phyloP scores from a whole-genome alignment of 805 yeast genomes.

The Jamesozyma gamospora region DNA sequence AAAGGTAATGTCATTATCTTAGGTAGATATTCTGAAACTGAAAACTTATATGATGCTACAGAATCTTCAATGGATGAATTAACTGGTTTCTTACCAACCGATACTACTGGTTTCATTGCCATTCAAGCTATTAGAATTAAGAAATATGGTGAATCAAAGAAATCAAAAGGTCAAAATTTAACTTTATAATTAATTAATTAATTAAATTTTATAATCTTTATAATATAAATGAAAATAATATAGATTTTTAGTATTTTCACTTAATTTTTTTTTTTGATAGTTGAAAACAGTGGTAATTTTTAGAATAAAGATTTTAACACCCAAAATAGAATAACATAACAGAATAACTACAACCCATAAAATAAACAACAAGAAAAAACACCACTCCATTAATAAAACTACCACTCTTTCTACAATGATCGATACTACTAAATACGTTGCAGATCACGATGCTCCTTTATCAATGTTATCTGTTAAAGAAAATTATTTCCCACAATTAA shows the following conservation, averaged over 20 bases:
- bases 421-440: slow-evolving; percentile 26
- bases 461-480: slow-evolving; percentile 55
- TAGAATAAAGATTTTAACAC: no score
- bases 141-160: slow-evolving; percentile 93
- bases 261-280: no score
- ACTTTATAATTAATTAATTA: slow-evolving; percentile 22
- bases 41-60: slow-evolving; percentile 93
- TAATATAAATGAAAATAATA: neutral
- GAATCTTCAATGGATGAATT: slow-evolving; percentile 99
- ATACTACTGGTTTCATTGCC: slow-evolving; percentile 93
- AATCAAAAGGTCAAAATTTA: slow-evolving; percentile 54
- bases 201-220: neutral
- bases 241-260: no score
- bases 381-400: no score
- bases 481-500: slow-evolving; percentile 60
- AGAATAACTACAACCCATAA: no score
- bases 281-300: no score
- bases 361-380: no score
- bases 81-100: slow-evolving; percentile 95
- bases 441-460: slow-evolving; percentile 60
- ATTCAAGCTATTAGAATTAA: slow-evolving; percentile 97
- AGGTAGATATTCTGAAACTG: slow-evolving; percentile 93
- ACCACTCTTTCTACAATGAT: no score
- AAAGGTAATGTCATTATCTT: slow-evolving; percentile 77
- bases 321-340: no score